Conservation (phyloP, 371 early-diverging fungal species). For the Syncephalastrum racemosum region DNA sequence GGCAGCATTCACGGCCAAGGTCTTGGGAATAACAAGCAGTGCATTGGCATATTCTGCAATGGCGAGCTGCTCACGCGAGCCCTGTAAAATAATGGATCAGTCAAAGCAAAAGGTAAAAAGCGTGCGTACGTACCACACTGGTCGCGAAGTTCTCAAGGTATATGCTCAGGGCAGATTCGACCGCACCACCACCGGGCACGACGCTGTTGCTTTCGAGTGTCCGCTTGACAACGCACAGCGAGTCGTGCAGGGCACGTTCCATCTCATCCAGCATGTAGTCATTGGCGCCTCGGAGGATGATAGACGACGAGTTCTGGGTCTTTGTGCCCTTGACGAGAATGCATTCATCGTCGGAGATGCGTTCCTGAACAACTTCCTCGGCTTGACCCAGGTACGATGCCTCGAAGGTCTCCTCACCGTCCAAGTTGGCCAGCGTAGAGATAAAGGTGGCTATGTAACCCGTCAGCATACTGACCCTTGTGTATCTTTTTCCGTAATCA, state of each 20-base stretch:
- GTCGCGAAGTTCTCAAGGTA: constrained; percentile 98
- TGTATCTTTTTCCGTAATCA: neutral
- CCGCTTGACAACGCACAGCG: constrained; percentile 97
- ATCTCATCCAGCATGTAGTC: constrained; percentile 99
- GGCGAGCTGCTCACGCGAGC: constrained; percentile 93
- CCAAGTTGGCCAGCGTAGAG: constrained; percentile 96
- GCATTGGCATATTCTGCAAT: constrained; percentile 99
- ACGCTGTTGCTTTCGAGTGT: constrained; percentile 97
- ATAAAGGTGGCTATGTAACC: constrained; percentile 79
- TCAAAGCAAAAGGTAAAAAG: neutral
- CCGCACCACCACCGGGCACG: constrained; percentile 99
- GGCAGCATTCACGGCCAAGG: constrained; percentile 98
- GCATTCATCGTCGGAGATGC: constrained; percentile 98
- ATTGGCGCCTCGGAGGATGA: constrained; percentile 99
- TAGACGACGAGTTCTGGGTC: constrained; percentile 86
- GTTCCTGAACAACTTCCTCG: constrained; percentile 95
- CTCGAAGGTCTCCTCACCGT: constrained; percentile 97
- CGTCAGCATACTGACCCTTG: neutral
- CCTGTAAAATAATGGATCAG: constrained; percentile 23
- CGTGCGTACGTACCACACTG: constrained; percentile 60
- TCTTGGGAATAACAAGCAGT: constrained; percentile 97
- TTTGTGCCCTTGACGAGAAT: constrained; percentile 96
- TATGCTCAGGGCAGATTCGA: constrained; percentile 97
- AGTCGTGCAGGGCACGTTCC: constrained; percentile 99
- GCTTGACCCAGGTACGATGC: constrained; percentile 91